Conservation (phyloP, 2,329 filamentous ascomycete species). For the Fusarium succisae region DNA sequence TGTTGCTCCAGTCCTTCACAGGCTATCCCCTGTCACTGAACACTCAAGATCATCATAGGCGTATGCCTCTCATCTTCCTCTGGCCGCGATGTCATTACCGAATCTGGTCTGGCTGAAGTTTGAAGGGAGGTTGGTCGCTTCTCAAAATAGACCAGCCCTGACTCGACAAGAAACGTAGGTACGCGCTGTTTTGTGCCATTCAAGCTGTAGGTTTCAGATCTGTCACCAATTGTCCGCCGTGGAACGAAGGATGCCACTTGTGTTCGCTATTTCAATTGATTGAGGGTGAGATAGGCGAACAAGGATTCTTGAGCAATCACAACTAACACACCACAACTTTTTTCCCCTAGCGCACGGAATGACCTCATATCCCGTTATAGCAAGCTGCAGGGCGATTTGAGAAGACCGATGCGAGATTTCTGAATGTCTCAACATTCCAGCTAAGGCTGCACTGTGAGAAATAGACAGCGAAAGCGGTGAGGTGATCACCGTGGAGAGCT, state of each 20-base stretch:
- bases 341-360: not conserved
- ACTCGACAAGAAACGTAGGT: not conserved
- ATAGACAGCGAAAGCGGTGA: slow-evolving; percentile 34
- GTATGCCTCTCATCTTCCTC: not conserved
- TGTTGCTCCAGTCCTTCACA: not conserved
- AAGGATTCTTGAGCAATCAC: slow-evolving; percentile 1
- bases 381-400: not conserved
- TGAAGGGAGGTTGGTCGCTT: not conserved
- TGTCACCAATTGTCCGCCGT: not conserved
- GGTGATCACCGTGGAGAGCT: slow-evolving; percentile 13
- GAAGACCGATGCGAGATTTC: not conserved
- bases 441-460: not conserved
- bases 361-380: slow-evolving; percentile 10
- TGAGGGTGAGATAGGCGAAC: not conserved
- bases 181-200: not conserved
- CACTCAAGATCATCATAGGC: not conserved
- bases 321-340: not conserved
- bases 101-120: not conserved
- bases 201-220: not conserved
- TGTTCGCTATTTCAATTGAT: not conserved
- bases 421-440: not conserved
- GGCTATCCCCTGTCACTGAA: not conserved
- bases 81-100: not conserved
- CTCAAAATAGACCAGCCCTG: not conserved
- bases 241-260: not conserved